A percentile compares a stretch with the other conserved stretches of the same genome.
Evolutionary conservation across 306 rosid species (phyloP).

Genomic region (Gillenia trifoliata): DNA sequence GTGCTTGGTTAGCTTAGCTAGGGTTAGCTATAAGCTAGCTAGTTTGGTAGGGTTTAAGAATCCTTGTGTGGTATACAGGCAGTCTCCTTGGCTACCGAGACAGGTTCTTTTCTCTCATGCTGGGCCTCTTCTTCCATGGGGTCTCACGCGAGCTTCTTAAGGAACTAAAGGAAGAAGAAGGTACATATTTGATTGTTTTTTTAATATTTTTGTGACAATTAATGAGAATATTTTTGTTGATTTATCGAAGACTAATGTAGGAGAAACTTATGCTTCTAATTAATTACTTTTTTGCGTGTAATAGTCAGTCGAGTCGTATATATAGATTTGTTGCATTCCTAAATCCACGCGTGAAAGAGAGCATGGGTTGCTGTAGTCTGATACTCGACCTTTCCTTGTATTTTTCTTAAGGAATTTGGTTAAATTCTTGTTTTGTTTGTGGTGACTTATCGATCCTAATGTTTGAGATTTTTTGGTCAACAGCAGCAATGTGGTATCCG

Average conservation of each 20-base stretch:
- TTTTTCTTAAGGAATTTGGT: neutral
- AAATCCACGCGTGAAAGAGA: too few relatives aligned
- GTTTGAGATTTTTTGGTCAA: neutral
- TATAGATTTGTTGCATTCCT: neutral
- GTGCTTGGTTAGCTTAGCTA: neutral
- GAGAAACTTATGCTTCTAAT: neutral
- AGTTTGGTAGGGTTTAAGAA: neutral
- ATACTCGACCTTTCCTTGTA: neutral
- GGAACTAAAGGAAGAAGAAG: neutral
- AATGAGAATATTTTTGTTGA: neutral
- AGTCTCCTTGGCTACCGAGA: slow-evolving; percentile 56
- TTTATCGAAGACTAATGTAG: neutral
- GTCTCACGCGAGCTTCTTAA: neutral
- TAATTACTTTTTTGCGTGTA: neutral
- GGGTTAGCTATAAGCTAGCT: neutral
- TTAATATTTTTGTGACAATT: neutral
- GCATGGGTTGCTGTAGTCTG: neutral
- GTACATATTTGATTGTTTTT: neutral
- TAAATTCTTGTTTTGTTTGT: neutral
- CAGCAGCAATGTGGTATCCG: neutral
- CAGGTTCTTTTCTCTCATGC: slow-evolving; percentile 45
- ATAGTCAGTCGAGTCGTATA: neutral
- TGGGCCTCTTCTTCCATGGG: slow-evolving; percentile 32
- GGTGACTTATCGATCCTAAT: neutral
- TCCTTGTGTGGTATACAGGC: slow-evolving; percentile 37